A percentile compares a stretch with the other conserved stretches of the same genome.
phyloP scores from a whole-genome alignment of 257 asterid genomes.

The Solanum tacnaense region DNA sequence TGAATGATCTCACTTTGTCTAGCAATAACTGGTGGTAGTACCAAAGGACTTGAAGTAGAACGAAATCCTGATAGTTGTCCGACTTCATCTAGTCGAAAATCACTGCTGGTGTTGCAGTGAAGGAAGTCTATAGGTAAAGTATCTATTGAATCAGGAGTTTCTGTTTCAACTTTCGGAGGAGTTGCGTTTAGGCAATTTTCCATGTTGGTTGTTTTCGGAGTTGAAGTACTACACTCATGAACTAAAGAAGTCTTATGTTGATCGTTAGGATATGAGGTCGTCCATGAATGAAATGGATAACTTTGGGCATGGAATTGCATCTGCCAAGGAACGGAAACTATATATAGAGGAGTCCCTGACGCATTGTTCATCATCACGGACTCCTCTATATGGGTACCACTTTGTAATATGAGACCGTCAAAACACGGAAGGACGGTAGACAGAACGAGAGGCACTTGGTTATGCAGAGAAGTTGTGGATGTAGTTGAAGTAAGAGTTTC shows the following conservation, averaged over 20 bases:
- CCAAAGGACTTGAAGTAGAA: neutral
- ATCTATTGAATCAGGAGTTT: neutral
- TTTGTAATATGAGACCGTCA: conserved; percentile 13
- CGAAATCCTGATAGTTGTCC: neutral
- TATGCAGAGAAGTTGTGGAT: conserved; percentile 4
- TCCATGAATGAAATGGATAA: neutral
- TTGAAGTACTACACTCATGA: neutral
- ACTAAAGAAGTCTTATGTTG: neutral
- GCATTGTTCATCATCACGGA: neutral
- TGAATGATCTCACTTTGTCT: neutral
- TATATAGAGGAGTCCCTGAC: conserved; percentile 20
- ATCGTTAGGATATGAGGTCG: neutral
- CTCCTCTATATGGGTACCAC: conserved; percentile 1
- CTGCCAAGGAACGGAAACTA: conserved; percentile 45
- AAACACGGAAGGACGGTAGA: conserved; percentile 22
- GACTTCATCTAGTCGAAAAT: too few species aligned
- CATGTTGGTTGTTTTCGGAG: conserved; percentile 4
- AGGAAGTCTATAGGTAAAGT: neutral
- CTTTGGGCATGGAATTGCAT: conserved; percentile 19
- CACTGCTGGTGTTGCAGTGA: neutral
- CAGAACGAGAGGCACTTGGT: conserved; percentile 31
- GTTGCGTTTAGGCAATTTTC: neutral
- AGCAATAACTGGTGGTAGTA: neutral
- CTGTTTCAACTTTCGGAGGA: conserved; percentile 1
- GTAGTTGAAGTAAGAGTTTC: conserved; percentile 14